These are phyloP conservation scores for Tolypocladium ophioglossoides DNA, from an alignment of 2,329 filamentous ascomycete genomes.

Conservation along the genomic window DNA sequence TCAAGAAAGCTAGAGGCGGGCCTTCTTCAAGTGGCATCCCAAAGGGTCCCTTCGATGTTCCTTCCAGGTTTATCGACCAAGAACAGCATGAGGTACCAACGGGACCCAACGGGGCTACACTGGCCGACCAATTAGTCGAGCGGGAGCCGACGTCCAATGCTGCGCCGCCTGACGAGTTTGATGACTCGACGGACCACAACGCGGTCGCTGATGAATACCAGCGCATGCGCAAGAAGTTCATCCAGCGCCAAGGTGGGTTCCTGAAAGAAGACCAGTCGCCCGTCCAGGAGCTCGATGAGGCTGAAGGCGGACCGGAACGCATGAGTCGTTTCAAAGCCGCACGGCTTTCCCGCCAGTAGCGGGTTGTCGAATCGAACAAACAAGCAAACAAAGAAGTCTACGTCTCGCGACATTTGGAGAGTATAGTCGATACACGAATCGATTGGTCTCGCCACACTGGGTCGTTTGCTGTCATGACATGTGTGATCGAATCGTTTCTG, in stretches of 20 bases:
- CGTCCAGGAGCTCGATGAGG: conserved; percentile 57
- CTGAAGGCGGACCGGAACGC: conserved; percentile 50
- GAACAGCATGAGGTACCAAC: conserved; percentile 29
- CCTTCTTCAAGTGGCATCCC: conserved; percentile 13
- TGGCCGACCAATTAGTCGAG: conserved; percentile 52
- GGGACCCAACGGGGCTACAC: conserved; percentile 40
- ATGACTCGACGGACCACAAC: conserved; percentile 58
- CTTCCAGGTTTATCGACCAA: conserved; percentile 26
- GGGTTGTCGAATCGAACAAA: conserved; percentile 2
- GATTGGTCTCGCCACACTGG: conserved; percentile 13
- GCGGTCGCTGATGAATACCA: conserved; percentile 80
- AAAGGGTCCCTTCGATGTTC: conserved; percentile 33
- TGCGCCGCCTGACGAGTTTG: conserved; percentile 51
- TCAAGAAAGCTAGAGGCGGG: conserved; percentile 32
- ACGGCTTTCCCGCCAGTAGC: conserved; percentile 43
- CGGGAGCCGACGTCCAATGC: conserved; percentile 26
- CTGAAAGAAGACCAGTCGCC: conserved; percentile 58
- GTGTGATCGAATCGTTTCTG: neutral
- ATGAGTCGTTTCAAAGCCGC: conserved; percentile 68
- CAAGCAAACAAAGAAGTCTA: neutral
- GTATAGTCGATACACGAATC: conserved; percentile 16
- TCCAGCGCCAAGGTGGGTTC: conserved; percentile 76
- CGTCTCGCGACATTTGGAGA: neutral
- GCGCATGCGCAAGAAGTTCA: conserved; percentile 69
- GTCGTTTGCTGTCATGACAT: conserved; percentile 7